A percentile compares a stretch with the other conserved stretches of the same genome.
These are phyloP conservation scores for Aspergillus sp. DNA, from an alignment of 2,329 filamentous ascomycete species.

Conservation along the genomic window DNA sequence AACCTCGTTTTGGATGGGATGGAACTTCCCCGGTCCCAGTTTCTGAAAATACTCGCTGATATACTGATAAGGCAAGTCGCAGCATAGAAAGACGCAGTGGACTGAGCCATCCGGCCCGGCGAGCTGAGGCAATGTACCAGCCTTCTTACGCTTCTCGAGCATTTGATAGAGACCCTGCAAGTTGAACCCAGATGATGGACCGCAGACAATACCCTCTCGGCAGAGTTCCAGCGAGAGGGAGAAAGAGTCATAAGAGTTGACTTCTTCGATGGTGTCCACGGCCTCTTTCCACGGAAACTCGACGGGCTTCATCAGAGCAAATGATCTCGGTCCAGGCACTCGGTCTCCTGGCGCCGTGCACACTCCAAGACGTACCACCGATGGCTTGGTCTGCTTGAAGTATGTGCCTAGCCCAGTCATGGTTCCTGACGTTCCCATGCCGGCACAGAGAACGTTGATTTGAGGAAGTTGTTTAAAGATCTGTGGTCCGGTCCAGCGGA, in stretches of 20 bases:
- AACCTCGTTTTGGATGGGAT: constrained; percentile 54
- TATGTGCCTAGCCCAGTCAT: constrained; percentile 57
- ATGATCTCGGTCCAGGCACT: constrained; percentile 63
- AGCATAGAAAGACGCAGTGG: constrained; percentile 64
- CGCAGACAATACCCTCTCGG: constrained; percentile 62
- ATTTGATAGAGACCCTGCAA: constrained; percentile 58
- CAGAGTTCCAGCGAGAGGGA: constrained; percentile 58
- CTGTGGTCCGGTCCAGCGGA: constrained; percentile 64
- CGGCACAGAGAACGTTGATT: constrained; percentile 60
- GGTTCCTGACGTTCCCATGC: constrained; percentile 61
- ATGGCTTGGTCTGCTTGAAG: constrained; percentile 54
- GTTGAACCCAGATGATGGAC: constrained; percentile 65
- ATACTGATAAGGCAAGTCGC: constrained; percentile 68
- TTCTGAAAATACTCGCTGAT: constrained; percentile 65
- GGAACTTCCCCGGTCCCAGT: constrained; percentile 55
- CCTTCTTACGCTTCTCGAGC: constrained; percentile 54
- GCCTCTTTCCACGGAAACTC: constrained; percentile 63
- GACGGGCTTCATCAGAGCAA: constrained; percentile 54
- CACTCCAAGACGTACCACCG: constrained; percentile 48
- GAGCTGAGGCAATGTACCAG: constrained; percentile 51
- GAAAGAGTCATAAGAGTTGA: constrained; percentile 60
- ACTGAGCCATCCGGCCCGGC: constrained; percentile 52
- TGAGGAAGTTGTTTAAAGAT: constrained; percentile 61
- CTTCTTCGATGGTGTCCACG: constrained; percentile 61
- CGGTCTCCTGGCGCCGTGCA: constrained; percentile 62